Evolutionary conservation across 257 asterid genomes (phyloP), one percentile per base, ranked within the genome.

Genomic region (Solanum chmielewskii): DNA sequence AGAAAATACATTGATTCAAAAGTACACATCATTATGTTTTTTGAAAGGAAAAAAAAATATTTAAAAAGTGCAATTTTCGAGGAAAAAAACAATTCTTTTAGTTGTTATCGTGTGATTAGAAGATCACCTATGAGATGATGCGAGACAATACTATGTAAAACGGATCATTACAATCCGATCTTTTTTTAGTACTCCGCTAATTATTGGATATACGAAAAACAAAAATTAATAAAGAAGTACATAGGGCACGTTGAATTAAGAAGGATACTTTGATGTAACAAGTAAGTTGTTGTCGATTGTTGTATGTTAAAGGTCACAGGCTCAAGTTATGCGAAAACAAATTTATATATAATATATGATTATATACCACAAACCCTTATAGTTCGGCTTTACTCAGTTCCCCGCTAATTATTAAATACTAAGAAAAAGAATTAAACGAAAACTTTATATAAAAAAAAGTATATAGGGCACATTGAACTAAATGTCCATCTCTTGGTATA

Each of bases 221-320:
- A 42, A 14, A 77, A 77, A 25, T 7, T 14, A n/a, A 31, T n/a
- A 78, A 45, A 15, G 49, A 80, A 47, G 41, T 18, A 47, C 4
- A 16, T 41, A 47, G 18, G 29, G 11, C 27, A 47, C 27, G 47
- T 75, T 75, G 56, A 41, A 60, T 23, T 62, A 62, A 10, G 15
- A 62, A n/a, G 64, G 3, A 7, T 10, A 23, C 14, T 62, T 23
- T 11, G 7, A n/a, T 4, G 3, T 23, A 23, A 23, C 69, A 21
- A 5, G 6, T 60, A 62, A 62, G 3, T 62, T 62, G 2, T 62
- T 62, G 1, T 62, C 23, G 42, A 7, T 1, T 37, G 42, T 39
- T 18, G 0, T 62, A 9, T n/a, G 4, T 2, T 11, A 5, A n/a
- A 2, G 15, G 9, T 64, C 18, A n/a, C 1, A n/a, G 0, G 8